These are phyloP conservation scores for Hippophae gyantsensis DNA, from an alignment of 306 rosid genomes.

Conservation along the genomic window DNA sequence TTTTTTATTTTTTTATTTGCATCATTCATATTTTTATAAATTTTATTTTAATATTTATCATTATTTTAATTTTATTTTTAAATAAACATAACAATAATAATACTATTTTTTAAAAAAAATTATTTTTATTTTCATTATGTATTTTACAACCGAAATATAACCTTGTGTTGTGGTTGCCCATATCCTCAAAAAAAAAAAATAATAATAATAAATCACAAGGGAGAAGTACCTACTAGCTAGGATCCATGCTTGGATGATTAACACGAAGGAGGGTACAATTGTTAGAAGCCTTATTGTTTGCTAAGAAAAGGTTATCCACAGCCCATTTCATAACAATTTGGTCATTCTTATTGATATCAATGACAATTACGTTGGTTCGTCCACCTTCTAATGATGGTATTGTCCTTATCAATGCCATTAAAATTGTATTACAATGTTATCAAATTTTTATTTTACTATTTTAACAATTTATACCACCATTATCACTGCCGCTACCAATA, in stretches of 20 bases:
- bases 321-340: conserved; percentile 74
- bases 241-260: conserved; percentile 31
- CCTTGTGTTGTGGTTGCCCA: not conserved
- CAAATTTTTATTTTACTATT: too few relatives aligned
- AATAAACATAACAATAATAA: too few relatives aligned
- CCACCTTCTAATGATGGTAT: not conserved
- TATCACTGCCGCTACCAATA: too few relatives aligned
- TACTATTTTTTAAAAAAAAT: too few relatives aligned
- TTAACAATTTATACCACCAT: too few relatives aligned
- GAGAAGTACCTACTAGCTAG: conserved; percentile 51
- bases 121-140: too few relatives aligned
- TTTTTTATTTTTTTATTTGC: too few relatives aligned
- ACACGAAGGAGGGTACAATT: conserved; percentile 60
- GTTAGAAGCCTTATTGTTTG: conserved; percentile 15
- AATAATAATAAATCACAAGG: too few relatives aligned
- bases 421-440: not conserved
- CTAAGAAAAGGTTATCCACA: conserved; percentile 42
- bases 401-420: conserved; percentile 11
- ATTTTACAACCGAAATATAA: too few relatives aligned
- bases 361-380: conserved; percentile 39
- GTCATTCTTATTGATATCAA: conserved; percentile 52
- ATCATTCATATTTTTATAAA: too few relatives aligned
- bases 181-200: not conserved
- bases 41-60: too few relatives aligned
- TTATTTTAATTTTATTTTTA: too few relatives aligned